Conservation (phyloP, 2,329 filamentous ascomycete species). For the Lecanicillium sp. region DNA sequence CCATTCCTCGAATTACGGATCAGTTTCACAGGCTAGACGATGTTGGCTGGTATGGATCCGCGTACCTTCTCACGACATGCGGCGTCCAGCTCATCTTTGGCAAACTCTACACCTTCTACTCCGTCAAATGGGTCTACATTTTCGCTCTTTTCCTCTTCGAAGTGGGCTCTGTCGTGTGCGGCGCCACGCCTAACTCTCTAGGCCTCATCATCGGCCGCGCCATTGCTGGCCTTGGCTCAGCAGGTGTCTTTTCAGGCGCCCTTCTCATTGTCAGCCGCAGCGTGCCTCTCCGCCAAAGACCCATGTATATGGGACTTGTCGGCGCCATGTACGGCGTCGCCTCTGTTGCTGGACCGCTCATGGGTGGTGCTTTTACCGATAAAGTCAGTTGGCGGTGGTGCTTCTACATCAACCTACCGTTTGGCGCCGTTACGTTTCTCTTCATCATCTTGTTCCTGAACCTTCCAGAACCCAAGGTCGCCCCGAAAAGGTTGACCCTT, state of each 20-base stretch:
- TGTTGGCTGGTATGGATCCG: slow-evolving; percentile 21
- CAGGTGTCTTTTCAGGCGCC: slow-evolving; percentile 43
- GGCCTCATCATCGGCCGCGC: slow-evolving; percentile 27
- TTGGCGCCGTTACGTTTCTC: slow-evolving; percentile 22
- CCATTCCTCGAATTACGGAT: slow-evolving; percentile 19
- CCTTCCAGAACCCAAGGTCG: slow-evolving; percentile 7
- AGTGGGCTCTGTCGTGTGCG: slow-evolving; percentile 20
- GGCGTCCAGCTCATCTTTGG: slow-evolving; percentile 20
- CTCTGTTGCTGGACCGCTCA: slow-evolving; percentile 13
- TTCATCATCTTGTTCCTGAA: slow-evolving; percentile 18
- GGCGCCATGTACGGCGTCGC: slow-evolving; percentile 33
- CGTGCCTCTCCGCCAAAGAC: slow-evolving; percentile 29
- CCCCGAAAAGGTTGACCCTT: slow-evolving; percentile 15
- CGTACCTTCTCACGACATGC: slow-evolving; percentile 18
- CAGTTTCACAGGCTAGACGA: slow-evolving; percentile 19
- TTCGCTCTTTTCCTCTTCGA: slow-evolving; percentile 39
- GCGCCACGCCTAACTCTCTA: slow-evolving; percentile 18
- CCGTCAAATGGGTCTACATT: slow-evolving; percentile 27
- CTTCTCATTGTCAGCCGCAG: slow-evolving; percentile 22
- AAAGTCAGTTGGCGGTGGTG: slow-evolving; percentile 7
- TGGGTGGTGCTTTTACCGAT: slow-evolving; percentile 16
- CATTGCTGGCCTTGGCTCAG: slow-evolving; percentile 23
- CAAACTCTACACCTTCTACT: slow-evolving; percentile 19
- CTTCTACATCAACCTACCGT: slow-evolving; percentile 16
- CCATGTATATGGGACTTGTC: slow-evolving; percentile 16